Percentiles rank a stretch among this genome's conserved stretches.
phyloP scores from a whole-genome alignment of 257 asterid genomes.

The Fraxinus pennsylvanica region DNA sequence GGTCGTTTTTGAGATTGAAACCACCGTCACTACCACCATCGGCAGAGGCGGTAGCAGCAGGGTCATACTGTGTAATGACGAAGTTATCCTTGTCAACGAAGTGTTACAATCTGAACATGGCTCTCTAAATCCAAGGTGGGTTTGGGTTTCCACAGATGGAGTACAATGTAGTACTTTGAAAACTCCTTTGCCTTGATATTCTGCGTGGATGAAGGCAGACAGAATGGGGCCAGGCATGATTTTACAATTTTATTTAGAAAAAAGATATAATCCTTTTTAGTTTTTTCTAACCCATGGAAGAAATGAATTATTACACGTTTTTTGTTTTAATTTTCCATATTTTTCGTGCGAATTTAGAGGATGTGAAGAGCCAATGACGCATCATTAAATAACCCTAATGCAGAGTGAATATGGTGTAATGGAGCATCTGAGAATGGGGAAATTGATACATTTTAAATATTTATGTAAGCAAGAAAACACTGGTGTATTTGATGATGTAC shows the following conservation, averaged over 20 bases:
- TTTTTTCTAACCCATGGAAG: slow-evolving; percentile 24
- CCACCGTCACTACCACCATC: neutral
- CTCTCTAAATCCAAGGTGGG: neutral
- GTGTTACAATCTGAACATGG: neutral
- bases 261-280: neutral
- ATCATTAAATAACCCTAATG: slow-evolving; percentile 25
- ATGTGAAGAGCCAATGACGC: slow-evolving; percentile 31
- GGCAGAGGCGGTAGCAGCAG: neutral
- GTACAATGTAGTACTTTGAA: slow-evolving; percentile 35
- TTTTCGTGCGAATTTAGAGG: slow-evolving; percentile 3
- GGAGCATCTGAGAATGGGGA: neutral
- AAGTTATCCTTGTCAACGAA: neutral
- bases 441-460: neutral
- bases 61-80: neutral
- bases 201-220: slow-evolving; percentile 46
- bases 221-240: slow-evolving; percentile 58
- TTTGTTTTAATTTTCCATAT: neutral
- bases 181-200: neutral
- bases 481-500: slow-evolving; percentile 26
- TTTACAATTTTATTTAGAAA: slow-evolving; percentile 13
- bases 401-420: slow-evolving; percentile 18
- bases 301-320: slow-evolving; percentile 26
- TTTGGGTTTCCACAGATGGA: slow-evolving; percentile 29
- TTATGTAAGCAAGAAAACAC: slow-evolving; percentile 10
- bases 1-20: neutral